Evolutionary conservation across 768 basidiomycete species (phyloP).

Genomic region (Serendipita sp.): DNA sequence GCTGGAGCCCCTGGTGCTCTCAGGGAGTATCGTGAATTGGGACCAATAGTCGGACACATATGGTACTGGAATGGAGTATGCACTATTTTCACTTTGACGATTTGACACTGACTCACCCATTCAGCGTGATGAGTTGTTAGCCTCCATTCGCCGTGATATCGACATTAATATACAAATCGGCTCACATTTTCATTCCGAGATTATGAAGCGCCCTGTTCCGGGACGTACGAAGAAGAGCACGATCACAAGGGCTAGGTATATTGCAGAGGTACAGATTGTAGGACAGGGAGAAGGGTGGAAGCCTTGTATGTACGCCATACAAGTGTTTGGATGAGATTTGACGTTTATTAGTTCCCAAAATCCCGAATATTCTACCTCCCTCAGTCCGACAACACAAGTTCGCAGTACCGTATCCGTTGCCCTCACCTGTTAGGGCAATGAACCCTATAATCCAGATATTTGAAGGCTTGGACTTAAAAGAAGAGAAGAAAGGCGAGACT

Average conservation of each 20-base stretch:
- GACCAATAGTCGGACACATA: background rate
- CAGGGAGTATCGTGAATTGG: background rate
- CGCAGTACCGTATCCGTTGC: background rate
- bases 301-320: background rate
- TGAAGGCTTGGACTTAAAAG: background rate
- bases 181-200: background rate
- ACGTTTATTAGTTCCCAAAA: background rate
- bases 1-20: background rate
- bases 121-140: background rate
- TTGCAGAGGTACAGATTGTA: background rate
- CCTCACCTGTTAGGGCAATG: background rate
- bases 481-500: background rate
- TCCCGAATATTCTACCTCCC: background rate
- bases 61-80: background rate
- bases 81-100: too few species aligned
- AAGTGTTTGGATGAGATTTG: background rate
- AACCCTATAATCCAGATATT: too few species aligned
- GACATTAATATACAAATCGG: background rate
- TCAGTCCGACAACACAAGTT: background rate
- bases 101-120: background rate
- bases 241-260: background rate
- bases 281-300: conserved; percentile 2
- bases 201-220: background rate
- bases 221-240: background rate
- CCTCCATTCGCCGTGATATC: background rate